These are phyloP conservation scores for Dissophora ornata DNA, from an alignment of 192 early-diverging fungal genomes.

Conservation along the genomic window DNA sequence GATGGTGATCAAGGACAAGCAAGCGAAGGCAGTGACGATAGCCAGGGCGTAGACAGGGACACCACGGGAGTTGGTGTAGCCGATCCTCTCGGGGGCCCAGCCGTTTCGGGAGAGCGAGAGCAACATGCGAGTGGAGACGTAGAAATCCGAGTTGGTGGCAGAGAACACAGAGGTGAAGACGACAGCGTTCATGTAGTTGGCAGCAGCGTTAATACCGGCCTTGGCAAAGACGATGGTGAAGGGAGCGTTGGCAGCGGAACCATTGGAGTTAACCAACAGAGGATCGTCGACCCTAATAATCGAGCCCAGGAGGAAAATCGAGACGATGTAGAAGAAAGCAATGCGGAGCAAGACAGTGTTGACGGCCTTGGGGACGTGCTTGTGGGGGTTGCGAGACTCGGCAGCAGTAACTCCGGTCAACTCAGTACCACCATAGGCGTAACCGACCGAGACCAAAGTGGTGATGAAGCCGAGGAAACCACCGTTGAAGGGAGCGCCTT, in stretches of 20 bases:
- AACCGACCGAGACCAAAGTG: conserved; percentile 79
- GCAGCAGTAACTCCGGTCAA: conserved; percentile 89
- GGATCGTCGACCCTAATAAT: conserved; percentile 69
- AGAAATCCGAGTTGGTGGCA: conserved; percentile 87
- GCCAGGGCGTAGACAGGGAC: conserved; percentile 70
- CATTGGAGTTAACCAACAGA: conserved; percentile 54
- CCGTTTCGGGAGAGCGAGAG: conserved; percentile 78
- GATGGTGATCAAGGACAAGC: conserved; percentile 68
- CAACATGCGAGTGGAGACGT: conserved; percentile 82
- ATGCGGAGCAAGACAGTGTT: conserved; percentile 77
- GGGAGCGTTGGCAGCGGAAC: conserved; percentile 67
- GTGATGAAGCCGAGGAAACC: conserved; percentile 69
- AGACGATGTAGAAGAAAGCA: conserved; percentile 70
- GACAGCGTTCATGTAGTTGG: conserved; percentile 77
- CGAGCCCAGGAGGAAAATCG: conserved; percentile 73
- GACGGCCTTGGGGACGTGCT: conserved; percentile 74
- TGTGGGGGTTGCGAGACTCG: conserved; percentile 76
- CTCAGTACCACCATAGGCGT: conserved; percentile 87
- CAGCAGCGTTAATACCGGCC: conserved; percentile 69
- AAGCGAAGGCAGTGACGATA: conserved; percentile 71
- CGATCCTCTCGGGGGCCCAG: conserved; percentile 75
- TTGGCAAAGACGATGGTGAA: conserved; percentile 72
- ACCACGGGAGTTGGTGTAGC: conserved; percentile 67
- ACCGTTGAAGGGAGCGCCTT: conserved; percentile 71
- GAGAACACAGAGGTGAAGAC: conserved; percentile 72